Conservation (phyloP, 805 yeast genomes). For the Ascoidea rubescens region DNA sequence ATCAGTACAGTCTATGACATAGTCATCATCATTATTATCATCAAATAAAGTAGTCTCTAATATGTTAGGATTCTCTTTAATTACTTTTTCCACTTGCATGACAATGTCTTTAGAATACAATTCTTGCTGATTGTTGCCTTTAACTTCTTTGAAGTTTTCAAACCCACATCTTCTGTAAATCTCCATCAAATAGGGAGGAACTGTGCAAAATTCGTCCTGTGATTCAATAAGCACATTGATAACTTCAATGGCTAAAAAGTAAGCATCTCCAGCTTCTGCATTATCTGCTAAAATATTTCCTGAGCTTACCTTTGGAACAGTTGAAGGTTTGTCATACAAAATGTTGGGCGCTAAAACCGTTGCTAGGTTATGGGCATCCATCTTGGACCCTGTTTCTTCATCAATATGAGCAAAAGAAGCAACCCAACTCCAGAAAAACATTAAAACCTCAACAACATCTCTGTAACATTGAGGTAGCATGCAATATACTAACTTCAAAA, state of each 20-base stretch:
- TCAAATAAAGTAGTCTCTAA: conserved; percentile 1
- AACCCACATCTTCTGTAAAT: conserved; percentile 20
- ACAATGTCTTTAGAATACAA: conserved; percentile 25
- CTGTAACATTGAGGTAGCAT: conserved; percentile 73
- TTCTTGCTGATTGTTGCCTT: conserved; percentile 6
- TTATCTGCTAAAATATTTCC: conserved; percentile 13
- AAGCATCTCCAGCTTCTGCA: conserved; percentile 42
- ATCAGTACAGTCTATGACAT: not conserved
- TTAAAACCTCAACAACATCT: conserved; percentile 73
- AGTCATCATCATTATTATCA: not conserved
- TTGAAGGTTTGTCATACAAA: conserved; percentile 39
- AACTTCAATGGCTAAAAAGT: conserved; percentile 84
- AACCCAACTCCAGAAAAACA: conserved; percentile 85
- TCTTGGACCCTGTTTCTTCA: conserved; percentile 82
- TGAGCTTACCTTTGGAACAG: conserved; percentile 16
- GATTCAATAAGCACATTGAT: conserved; percentile 70
- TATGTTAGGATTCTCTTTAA: conserved; percentile 15
- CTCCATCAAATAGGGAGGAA: conserved; percentile 52
- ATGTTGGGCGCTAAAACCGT: conserved; percentile 93
- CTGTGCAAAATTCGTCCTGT: conserved; percentile 64
- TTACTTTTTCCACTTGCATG: conserved; percentile 17
- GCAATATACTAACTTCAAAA: conserved; percentile 53
- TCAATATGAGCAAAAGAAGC: conserved; percentile 91
- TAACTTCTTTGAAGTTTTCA: conserved; percentile 9
- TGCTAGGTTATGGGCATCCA: conserved; percentile 92